Conservation (phyloP, 768 basidiomycete genomes). For the Trametes coccinea region DNA sequence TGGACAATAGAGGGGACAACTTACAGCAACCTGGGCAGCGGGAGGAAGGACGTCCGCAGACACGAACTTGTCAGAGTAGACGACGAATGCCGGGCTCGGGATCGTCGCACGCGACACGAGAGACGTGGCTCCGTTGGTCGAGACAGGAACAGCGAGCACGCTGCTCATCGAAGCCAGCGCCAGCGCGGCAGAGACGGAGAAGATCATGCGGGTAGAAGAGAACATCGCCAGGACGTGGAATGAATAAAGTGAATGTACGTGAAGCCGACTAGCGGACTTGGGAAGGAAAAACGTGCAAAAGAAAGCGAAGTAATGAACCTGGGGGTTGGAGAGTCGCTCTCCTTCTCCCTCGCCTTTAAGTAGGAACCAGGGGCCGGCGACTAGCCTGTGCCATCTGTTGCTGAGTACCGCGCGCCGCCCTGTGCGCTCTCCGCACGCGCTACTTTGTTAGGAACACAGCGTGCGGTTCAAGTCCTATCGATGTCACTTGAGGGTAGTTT, state of each 20-base stretch:
- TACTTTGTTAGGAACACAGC: no score
- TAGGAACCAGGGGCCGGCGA: not conserved
- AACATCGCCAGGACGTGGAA: slow-evolving; percentile 1
- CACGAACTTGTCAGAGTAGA: slow-evolving; percentile 17
- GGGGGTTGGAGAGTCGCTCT: not conserved
- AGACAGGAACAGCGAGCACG: not conserved
- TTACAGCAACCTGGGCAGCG: slow-evolving; percentile 11
- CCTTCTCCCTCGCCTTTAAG: not conserved
- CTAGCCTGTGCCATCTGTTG: no score
- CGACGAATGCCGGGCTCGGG: slow-evolving; percentile 16
- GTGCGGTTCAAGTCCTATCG: no score
- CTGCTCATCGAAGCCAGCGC: slow-evolving; percentile 4
- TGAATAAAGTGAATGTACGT: not conserved
- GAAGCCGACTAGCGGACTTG: slow-evolving; percentile 1
- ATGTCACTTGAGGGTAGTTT: no score
- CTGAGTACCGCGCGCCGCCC: not conserved
- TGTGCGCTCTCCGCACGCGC: no score
- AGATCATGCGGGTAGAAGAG: slow-evolving; percentile 1
- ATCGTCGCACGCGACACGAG: not conserved
- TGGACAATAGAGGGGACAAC: not conserved
- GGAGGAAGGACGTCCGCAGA: slow-evolving; percentile 17
- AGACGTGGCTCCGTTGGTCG: not conserved
- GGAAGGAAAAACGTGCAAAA: not conserved
- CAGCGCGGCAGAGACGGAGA: slow-evolving; percentile 1
- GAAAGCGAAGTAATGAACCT: not conserved